Evolutionary conservation across 352 stramenopile species (phyloP), one percentile per base, ranked within the genome.

Genomic region (Phytopythium delawarense): DNA sequence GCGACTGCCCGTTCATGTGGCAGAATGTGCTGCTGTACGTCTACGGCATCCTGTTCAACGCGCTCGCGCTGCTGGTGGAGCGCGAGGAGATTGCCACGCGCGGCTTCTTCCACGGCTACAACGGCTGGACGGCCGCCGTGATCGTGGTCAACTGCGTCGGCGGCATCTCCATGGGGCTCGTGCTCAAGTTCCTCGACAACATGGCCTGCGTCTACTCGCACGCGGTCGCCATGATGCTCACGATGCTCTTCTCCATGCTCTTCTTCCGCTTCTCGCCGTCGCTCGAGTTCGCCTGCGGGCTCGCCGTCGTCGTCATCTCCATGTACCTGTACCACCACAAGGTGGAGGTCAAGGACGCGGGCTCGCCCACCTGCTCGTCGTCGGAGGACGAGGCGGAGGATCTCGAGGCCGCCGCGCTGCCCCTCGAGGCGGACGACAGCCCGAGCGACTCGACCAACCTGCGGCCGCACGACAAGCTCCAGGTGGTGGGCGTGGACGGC

Each of bases 291-390:
- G 77, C 68, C 30, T 96, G 87, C 48, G 87, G 87, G 0, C 76
- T 96, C 39, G 77, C 73, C 16, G 85, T 94, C 35, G 70, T 92
- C 18, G 68, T 94, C 60, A 86, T 94, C 55, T 94, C 87, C 58
- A 94, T 94, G 81, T 96, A 96, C 55, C 78, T 96, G 51, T 96
- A 96, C 65, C 87, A 96, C 72, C 80, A 92, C 66, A 81, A 84
- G 66, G 53, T 84, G 44, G 69, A 79, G 45, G 35, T 20, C 6
- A 21, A 28, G 28, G 59, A 67, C 30, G 32, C 48, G 15, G 62
- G 46, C 21, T 72, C 65, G 15, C 60, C 62, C 9, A 62, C 60
- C 32, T 56, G 52, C n/a, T 71, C 63, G 1, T 62, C 63, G 20
- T 66, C 68, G 0, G 56, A 61, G 28, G 44, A 34, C 40, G 23